phyloP scores from a whole-genome alignment of 306 rosid genomes.

The Corylus avellana region DNA sequence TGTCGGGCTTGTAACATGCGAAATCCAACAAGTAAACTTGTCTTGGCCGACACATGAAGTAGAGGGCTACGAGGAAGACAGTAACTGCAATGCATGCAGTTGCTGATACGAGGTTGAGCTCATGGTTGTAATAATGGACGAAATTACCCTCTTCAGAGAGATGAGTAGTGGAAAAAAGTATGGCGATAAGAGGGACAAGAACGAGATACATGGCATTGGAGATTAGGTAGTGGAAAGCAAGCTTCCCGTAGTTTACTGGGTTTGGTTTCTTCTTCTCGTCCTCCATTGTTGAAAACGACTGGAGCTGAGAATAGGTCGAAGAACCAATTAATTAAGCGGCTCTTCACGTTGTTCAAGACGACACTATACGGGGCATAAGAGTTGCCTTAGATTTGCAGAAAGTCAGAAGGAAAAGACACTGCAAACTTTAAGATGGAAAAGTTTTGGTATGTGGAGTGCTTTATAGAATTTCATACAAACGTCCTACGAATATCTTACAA shows the following conservation, averaged over 20 bases:
- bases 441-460: too few species aligned
- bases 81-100: not conserved
- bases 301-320: too few species aligned
- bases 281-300: not conserved
- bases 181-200: not conserved
- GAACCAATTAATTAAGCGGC: too few species aligned
- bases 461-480: too few species aligned
- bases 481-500: too few species aligned
- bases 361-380: too few species aligned
- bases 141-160: not conserved
- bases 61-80: not conserved
- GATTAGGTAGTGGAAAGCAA: conserved; percentile 3
- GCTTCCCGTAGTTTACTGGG: not conserved
- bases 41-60: not conserved
- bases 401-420: too few species aligned
- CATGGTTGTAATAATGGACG: not conserved
- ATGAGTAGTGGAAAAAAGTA: not conserved
- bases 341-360: too few species aligned
- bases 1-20: not conserved
- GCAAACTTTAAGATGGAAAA: too few species aligned
- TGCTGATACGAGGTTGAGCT: not conserved
- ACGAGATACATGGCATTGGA: conserved; percentile 7
- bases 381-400: too few species aligned
- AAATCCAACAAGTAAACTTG: conserved; percentile 9
- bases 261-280: not conserved